Evolutionary conservation across 2,329 filamentous ascomycete genomes (phyloP).

Genomic region (Fusarium globosum): DNA sequence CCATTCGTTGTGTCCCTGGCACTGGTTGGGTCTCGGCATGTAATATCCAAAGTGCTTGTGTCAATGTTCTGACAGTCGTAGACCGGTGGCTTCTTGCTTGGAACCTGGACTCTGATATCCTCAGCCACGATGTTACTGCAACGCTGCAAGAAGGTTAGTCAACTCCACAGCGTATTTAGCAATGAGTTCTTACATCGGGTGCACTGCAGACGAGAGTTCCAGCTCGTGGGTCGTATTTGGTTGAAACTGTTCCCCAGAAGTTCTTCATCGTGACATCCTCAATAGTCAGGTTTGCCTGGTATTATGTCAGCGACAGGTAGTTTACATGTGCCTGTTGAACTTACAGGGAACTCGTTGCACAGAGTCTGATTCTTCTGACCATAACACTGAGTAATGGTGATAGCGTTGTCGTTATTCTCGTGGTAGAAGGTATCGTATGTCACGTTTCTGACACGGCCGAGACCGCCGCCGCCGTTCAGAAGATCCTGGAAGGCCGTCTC

Average conservation of each 20-base stretch:
- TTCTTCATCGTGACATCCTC: slow-evolving; percentile 46
- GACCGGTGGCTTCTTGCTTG: slow-evolving; percentile 35
- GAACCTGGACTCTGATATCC: slow-evolving; percentile 39
- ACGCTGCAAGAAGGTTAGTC: slow-evolving; percentile 26
- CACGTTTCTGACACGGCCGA: slow-evolving; percentile 70
- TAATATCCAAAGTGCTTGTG: slow-evolving; percentile 24
- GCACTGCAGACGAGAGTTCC: slow-evolving; percentile 47
- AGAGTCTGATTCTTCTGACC: slow-evolving; percentile 44
- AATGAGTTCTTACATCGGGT: slow-evolving; percentile 35
- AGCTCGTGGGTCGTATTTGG: slow-evolving; percentile 45
- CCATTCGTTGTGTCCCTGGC: slow-evolving; percentile 29
- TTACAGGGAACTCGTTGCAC: slow-evolving; percentile 40
- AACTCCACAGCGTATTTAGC: accelerated
- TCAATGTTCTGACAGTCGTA: slow-evolving; percentile 43
- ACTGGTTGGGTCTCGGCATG: slow-evolving; percentile 23
- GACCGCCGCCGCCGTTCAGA: slow-evolving; percentile 67
- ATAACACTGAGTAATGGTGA: slow-evolving; percentile 47
- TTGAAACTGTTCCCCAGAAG: slow-evolving; percentile 46
- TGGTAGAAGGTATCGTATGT: slow-evolving; percentile 72
- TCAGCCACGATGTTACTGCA: slow-evolving; percentile 40
- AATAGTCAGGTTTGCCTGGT: slow-evolving; percentile 42
- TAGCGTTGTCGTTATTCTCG: slow-evolving; percentile 66
- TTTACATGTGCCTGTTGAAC: accelerated
- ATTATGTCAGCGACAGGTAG: neutral
- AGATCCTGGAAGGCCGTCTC: slow-evolving; percentile 54